These are phyloP conservation scores for Hericium alpestre DNA, from an alignment of 768 basidiomycete species.

Conservation along the genomic window DNA sequence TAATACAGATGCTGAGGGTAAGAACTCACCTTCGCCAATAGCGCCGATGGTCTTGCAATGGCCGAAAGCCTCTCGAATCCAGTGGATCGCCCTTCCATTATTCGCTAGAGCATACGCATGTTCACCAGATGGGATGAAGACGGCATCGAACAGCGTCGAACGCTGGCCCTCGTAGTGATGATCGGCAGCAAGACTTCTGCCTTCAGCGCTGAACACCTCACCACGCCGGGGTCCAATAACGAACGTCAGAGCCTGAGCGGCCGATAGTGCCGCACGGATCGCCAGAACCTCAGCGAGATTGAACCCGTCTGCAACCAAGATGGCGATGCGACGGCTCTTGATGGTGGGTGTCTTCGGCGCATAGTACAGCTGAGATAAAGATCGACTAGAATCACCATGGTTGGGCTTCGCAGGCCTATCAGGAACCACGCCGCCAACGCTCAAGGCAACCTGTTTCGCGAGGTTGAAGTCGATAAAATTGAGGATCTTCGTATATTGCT, in stretches of 20 bases:
- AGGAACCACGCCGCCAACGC: slow-evolving; percentile 53
- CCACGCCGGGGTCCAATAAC: slow-evolving; percentile 61
- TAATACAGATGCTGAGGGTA: not conserved
- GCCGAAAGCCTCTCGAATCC: slow-evolving; percentile 75
- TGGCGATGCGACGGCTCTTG: slow-evolving; percentile 60
- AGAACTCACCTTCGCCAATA: slow-evolving; percentile 47
- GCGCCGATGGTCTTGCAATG: slow-evolving; percentile 80
- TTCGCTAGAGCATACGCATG: slow-evolving; percentile 47
- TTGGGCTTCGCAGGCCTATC: slow-evolving; percentile 39
- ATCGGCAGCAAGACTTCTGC: slow-evolving; percentile 38
- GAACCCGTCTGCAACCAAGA: slow-evolving; percentile 71
- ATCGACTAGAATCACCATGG: slow-evolving; percentile 43
- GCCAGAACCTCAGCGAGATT: slow-evolving; percentile 46
- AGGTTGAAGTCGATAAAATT: slow-evolving; percentile 68
- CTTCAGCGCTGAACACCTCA: slow-evolving; percentile 29
- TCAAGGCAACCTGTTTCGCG: slow-evolving; percentile 54
- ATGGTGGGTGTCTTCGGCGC: slow-evolving; percentile 47
- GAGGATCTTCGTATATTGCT: slow-evolving; percentile 54
- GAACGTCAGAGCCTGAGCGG: slow-evolving; percentile 46
- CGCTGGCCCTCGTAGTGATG: slow-evolving; percentile 71
- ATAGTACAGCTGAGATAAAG: slow-evolving; percentile 52
- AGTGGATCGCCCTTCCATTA: slow-evolving; percentile 70
- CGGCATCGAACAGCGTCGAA: slow-evolving; percentile 75
- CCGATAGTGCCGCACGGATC: slow-evolving; percentile 42
- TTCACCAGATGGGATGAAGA: slow-evolving; percentile 67